These are phyloP conservation scores for Coniochaeta sp. DNA, from an alignment of 2,329 filamentous ascomycete genomes.

Conservation along the genomic window DNA sequence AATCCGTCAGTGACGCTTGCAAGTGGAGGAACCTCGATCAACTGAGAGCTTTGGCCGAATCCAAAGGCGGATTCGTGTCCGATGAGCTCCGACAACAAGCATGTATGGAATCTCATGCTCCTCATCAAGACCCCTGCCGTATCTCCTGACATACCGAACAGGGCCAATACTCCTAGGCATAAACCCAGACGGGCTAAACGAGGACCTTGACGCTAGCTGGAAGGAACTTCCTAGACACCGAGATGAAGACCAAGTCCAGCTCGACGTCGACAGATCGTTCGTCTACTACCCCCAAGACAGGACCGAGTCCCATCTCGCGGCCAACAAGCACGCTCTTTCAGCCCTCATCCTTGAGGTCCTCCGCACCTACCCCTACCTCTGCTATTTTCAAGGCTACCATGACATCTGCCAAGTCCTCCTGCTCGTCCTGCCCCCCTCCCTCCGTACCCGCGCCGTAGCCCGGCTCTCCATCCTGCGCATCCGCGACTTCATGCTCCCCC, in stretches of 20 bases:
- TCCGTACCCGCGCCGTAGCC: conserved; percentile 57
- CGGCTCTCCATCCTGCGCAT: conserved; percentile 87
- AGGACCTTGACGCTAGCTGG: conserved; percentile 33
- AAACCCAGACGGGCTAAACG: conserved; percentile 10
- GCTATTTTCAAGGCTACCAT: conserved; percentile 98
- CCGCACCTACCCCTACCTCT: conserved; percentile 72
- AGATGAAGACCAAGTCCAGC: conserved; percentile 84
- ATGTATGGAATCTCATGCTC: conserved; percentile 52
- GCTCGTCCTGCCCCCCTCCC: conserved; percentile 63
- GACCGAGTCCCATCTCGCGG: conserved; percentile 48
- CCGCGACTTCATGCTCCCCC: conserved; percentile 95
- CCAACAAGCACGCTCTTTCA: conserved; percentile 69
- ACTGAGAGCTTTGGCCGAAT: conserved; percentile 52
- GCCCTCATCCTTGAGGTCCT: conserved; percentile 74
- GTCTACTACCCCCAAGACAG: conserved; percentile 86
- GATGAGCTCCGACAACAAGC: conserved; percentile 64
- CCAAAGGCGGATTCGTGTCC: conserved; percentile 57
- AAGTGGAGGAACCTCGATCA: conserved; percentile 44
- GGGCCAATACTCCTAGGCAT: conserved; percentile 55
- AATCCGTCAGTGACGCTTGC: conserved; percentile 53
- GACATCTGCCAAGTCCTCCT: conserved; percentile 96
- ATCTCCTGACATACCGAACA: conserved; percentile 20
- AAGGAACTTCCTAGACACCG: conserved; percentile 61
- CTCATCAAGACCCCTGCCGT: neutral
- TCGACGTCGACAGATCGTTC: conserved; percentile 95